Percentiles rank a stretch among this genome's conserved stretches.
These are phyloP conservation scores for Boletus smithii DNA, from an alignment of 1,284 basidiomycete species.

Conservation along the genomic window DNA sequence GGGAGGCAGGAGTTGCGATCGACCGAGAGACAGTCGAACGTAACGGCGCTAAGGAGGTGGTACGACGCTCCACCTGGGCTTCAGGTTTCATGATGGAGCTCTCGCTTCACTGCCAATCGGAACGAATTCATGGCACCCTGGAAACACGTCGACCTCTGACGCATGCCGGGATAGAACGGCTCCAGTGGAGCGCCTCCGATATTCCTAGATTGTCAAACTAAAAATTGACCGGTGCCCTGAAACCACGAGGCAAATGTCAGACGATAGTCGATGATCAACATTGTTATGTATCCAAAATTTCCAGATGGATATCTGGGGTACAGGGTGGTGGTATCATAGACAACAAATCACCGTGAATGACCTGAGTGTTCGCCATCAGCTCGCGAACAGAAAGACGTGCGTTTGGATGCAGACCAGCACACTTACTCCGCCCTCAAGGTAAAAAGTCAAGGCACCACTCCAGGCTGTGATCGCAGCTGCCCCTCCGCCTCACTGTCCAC, in stretches of 20 bases:
- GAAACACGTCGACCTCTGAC: constrained; percentile 1
- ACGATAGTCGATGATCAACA: background rate
- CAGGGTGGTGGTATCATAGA: constrained; percentile 13
- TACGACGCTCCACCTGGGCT: background rate
- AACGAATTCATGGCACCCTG: background rate
- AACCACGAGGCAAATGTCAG: constrained; percentile 6
- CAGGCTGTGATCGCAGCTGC: background rate
- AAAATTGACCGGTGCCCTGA: constrained; percentile 4
- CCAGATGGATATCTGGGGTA: constrained; percentile 13
- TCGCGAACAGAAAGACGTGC: background rate
- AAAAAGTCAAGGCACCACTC: background rate
- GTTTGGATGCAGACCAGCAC: background rate
- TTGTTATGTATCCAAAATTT: constrained; percentile 5
- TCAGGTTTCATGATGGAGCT: background rate
- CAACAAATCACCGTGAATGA: constrained; percentile 3
- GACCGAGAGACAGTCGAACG: background rate
- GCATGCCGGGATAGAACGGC: constrained; percentile 1
- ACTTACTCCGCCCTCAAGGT: constrained; percentile 2
- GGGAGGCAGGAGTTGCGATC: background rate
- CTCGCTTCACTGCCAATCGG: background rate
- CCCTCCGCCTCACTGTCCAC: background rate
- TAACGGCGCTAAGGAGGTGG: background rate
- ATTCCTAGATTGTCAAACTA: background rate
- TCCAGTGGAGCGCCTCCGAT: constrained; percentile 3
- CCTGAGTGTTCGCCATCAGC: constrained; percentile 17